Conservation (phyloP, 2,329 filamentous ascomycete genomes). For the Botrytis fragariae region DNA sequence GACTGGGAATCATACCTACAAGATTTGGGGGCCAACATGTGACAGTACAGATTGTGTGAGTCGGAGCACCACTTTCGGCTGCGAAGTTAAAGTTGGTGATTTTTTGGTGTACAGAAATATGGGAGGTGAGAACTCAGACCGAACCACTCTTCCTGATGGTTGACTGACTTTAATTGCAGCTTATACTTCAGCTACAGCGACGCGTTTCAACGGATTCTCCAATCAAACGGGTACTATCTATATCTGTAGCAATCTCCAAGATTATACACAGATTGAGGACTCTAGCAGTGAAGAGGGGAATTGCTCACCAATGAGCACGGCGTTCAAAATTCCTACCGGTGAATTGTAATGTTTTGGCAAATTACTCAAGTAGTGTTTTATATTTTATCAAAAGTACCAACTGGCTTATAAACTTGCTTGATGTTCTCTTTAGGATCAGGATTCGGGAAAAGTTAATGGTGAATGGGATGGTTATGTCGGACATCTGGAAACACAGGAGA, state of each 20-base stretch:
- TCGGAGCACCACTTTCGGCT: neutral
- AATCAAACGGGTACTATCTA: neutral
- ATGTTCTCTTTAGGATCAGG: neutral
- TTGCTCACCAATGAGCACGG: neutral
- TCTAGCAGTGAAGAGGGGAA: neutral
- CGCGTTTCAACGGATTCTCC: neutral
- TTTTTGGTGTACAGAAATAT: neutral
- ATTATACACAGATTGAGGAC: neutral
- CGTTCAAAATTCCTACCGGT: neutral
- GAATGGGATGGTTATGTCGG: neutral
- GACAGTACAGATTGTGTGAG: neutral
- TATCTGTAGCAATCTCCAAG: neutral
- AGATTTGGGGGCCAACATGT: neutral
- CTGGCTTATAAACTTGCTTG: neutral
- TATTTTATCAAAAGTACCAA: neutral
- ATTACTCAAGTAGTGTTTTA: neutral
- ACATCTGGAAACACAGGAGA: neutral
- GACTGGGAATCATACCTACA: neutral
- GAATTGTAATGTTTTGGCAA: neutral
- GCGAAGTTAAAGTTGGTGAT: neutral
- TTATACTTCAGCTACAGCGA: conserved; percentile 7
- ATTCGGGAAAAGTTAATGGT: neutral
- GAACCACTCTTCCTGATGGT: neutral
- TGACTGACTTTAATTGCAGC: neutral
- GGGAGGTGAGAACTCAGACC: neutral